Evolutionary conservation across 202 grass and related monocot genomes (phyloP), one percentile per base, ranked within the genome.

Genomic region (Panicum virgatum): DNA sequence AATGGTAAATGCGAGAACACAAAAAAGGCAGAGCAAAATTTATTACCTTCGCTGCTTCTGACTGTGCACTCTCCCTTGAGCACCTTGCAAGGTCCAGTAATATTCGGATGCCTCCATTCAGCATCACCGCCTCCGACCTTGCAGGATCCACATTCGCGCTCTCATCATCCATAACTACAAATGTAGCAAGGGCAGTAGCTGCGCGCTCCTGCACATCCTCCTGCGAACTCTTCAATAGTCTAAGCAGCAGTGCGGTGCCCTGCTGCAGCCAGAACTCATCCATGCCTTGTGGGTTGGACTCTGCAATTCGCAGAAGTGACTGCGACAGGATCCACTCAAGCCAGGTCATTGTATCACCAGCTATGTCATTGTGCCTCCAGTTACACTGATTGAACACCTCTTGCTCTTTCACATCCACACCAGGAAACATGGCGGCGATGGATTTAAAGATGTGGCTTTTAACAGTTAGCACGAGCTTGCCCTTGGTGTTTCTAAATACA

Each of bases 131-230:
- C 81, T 94, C 93, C 4, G 97, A 93, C 68, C 93, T 94, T 82
- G 91, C 93, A 60, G 91, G 91, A 76, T 99, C 97, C 71, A 99
- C 97, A 89, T 86, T 92, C 3, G 89, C 87, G 47, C 89, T 96
- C 82, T 99, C 97, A 73, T 96, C 93, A 77, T 99, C 93, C 64
- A 94, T 90, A 80, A 99, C 97, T 60, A 99, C 97, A 85, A 96
- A 99, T 19, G 91, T 99, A 26, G 97, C 97, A 80, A 99, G 72
- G 2, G 90, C 90, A 14, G 91, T 96, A 51, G 97, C 97, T 26
- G 97, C 91, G 25, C 90, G 87, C 74, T 99, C 97, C 75, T 99
- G 97, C 57, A 96, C 93, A 70, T 96, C 91, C 78, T 96, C 91
- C 84, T 99, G 97, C 23, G 81, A 79, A 66, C 93, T 96, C 76